A percentile compares a stretch with the other conserved stretches of the same genome.
Evolutionary conservation across 2,329 filamentous ascomycete genomes (phyloP).

Genomic region (Talaromyces sp.): DNA sequence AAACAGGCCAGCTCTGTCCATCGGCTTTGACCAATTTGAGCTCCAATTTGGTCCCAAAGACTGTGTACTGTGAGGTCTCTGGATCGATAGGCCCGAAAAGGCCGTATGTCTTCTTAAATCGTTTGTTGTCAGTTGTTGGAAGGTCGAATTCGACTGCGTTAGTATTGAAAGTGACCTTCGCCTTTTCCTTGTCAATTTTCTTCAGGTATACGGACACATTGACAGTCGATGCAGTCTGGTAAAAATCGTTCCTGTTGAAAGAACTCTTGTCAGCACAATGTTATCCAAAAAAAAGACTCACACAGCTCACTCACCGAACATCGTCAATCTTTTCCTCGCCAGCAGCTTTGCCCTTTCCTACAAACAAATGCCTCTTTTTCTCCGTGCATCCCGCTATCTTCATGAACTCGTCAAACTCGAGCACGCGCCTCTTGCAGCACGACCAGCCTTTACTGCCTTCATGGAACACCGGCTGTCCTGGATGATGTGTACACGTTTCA

Average conservation of each 20-base stretch:
- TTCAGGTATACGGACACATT: conserved; percentile 93
- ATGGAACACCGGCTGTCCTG: conserved; percentile 87
- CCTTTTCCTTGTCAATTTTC: conserved; percentile 82
- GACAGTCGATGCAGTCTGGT: conserved; percentile 79
- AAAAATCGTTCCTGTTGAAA: conserved; percentile 70
- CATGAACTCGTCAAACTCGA: conserved; percentile 98
- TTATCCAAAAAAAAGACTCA: conserved; percentile 1
- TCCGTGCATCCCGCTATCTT: conserved; percentile 87
- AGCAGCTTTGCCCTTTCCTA: conserved; percentile 62
- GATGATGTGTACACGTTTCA: conserved; percentile 82
- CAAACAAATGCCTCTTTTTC: conserved; percentile 75
- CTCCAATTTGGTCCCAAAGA: conserved; percentile 86
- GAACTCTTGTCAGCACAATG: neutral
- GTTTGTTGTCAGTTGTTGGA: conserved; percentile 78
- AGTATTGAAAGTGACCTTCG: conserved; percentile 63
- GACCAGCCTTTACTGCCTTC: conserved; percentile 97
- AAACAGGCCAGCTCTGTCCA: conserved; percentile 74
- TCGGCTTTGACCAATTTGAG: conserved; percentile 68
- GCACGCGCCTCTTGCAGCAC: conserved; percentile 89
- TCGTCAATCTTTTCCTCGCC: conserved; percentile 72
- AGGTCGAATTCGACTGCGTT: conserved; percentile 69
- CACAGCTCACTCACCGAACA: conserved; percentile 57
- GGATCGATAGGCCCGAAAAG: conserved; percentile 73
- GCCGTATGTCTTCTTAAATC: conserved; percentile 66
- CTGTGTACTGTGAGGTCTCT: conserved; percentile 68